Evolutionary conservation across 208 protist species (phyloP), one percentile per base, ranked within the genome.

Genomic region (Acanthamoeba culbertsoni): DNA sequence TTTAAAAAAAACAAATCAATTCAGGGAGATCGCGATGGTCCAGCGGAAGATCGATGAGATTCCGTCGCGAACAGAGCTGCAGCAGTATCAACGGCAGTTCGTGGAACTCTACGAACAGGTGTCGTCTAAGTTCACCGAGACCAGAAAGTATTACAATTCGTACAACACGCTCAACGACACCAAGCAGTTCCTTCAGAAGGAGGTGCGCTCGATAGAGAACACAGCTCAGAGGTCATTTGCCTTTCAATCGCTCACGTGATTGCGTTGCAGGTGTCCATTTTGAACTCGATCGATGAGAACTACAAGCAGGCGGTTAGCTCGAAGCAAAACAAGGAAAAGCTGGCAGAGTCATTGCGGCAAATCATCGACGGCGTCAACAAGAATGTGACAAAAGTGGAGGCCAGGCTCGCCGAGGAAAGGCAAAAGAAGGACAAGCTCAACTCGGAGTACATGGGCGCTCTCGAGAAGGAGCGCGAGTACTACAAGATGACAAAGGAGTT

Each of bases 81-180:
- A 82, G n/a, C 97, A 98, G 94, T 98, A 98, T 86, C 94, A 98
- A 89, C 53, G 84, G 51, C 96, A 97, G 45, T 98, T 98, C 92
- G 84, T 96, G 14, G 98, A 98, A 57, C 94, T 98, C 3, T 98
- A 97, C 75, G 96, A 96, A 20, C 97, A 97, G 31, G 93, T 96
- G 8, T 79, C 90, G 10, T 89, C 94, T n/a, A 98, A 97, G 93
- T 95, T 97, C 6, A 95, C 62, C 1, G 97, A 98, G 89, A 98
- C 97, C 2, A 84, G 94, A 28, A 94, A 97, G 86, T 97, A 97
- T 68, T 98, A 96, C 95, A 96, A 68, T 35, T 93, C 93, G 0
- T 98, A 97, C 94, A 98, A 98, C 84, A 97, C 96, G 8, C 93
- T 96, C 28, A 93, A 95, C 46, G 96, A 97, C 68, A 95, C 77